Evolutionary conservation across 2,329 filamentous ascomycete genomes (phyloP).

Genomic region (Cladosporium sphaerospermum): DNA sequence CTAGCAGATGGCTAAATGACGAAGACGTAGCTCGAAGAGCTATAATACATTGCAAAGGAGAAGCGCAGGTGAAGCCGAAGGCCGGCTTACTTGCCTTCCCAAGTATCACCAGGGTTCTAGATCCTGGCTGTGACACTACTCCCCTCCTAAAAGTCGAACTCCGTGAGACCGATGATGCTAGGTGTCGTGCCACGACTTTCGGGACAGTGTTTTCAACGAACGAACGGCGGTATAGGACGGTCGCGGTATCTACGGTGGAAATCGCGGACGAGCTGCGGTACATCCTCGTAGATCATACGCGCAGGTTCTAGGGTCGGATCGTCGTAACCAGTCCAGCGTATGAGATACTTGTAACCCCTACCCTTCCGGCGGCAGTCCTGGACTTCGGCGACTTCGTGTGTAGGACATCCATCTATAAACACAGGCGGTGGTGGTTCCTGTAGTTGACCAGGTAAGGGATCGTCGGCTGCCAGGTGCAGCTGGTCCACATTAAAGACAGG

Average conservation of each 20-base stretch:
- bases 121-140: not conserved
- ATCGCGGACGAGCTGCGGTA: not conserved
- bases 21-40: not conserved
- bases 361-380: not conserved
- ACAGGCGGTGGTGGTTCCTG: not conserved
- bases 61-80: not conserved
- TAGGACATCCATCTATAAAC: not conserved
- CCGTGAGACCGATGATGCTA: not conserved
- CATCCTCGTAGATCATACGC: not conserved
- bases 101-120: not conserved
- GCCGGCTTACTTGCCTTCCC: not conserved
- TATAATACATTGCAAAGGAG: not conserved
- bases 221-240: not conserved
- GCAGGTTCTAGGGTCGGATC: not conserved
- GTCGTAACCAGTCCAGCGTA: not conserved
- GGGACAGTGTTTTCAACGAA: no score
- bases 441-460: not conserved
- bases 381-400: not conserved
- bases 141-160: not conserved
- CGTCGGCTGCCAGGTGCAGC: not conserved
- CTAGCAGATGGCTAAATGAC: not conserved
- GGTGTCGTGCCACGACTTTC: no score
- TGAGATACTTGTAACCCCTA: not conserved
- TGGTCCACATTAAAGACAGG: not conserved
- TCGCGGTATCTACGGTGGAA: not conserved